Evolutionary conservation across 441 rosid genomes (phyloP).

Genomic region (Flueggea neowawraea): DNA sequence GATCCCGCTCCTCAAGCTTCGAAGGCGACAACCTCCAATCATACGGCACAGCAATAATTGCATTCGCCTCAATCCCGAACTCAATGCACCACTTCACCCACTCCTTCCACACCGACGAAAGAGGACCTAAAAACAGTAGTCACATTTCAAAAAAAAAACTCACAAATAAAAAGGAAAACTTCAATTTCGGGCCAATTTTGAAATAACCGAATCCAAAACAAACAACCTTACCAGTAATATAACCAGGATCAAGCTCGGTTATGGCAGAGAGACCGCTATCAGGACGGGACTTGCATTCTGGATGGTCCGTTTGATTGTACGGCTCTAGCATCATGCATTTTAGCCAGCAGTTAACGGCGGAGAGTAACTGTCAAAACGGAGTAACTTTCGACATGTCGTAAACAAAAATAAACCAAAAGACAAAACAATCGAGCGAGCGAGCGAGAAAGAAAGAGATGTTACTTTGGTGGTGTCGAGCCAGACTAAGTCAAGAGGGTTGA

Average conservation of each 20-base stretch:
- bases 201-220: not conserved
- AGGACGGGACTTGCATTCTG: constrained; percentile 97
- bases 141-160: not conserved
- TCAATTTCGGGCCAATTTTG: no score
- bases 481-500: constrained; percentile 97
- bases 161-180: not conserved
- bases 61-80: constrained; percentile 95
- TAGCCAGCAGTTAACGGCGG: constrained; percentile 99
- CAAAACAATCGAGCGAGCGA: constrained; percentile 4
- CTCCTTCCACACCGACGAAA: constrained; percentile 98
- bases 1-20: constrained; percentile 94
- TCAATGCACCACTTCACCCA: constrained; percentile 99
- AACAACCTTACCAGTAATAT: constrained; percentile 63
- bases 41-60: constrained; percentile 92
- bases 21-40: constrained; percentile 99
- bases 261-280: constrained; percentile 95
- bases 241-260: constrained; percentile 98
- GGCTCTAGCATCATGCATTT: constrained; percentile 94
- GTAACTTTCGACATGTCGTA: not conserved
- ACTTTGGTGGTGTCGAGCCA: constrained; percentile 99
- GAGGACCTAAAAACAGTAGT: constrained; percentile 57
- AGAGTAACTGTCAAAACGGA: constrained; percentile 62
- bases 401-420: not conserved
- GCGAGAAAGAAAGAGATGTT: constrained; percentile 12
- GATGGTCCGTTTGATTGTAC: constrained; percentile 93